Percentiles rank a stretch among this genome's conserved stretches.
Evolutionary conservation across 169 alveolate species (phyloP).

Genomic region (Plasmodium inui): DNA sequence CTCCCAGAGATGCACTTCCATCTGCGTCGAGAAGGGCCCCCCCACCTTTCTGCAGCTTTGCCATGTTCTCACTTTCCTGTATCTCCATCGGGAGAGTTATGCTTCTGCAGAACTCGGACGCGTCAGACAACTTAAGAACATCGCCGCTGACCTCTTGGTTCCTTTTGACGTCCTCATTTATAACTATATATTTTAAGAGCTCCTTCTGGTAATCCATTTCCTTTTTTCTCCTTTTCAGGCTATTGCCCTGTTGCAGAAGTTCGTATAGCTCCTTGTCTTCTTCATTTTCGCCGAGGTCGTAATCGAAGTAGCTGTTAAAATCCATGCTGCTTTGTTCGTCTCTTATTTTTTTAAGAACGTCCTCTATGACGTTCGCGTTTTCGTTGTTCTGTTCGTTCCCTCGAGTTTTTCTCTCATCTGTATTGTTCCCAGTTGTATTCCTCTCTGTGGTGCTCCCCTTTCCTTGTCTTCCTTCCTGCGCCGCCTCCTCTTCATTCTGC

Average conservation of each 20-base stretch:
- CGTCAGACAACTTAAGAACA: conserved; percentile 41
- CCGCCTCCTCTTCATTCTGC: background rate
- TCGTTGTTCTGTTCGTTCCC: background rate
- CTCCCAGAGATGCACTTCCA: background rate
- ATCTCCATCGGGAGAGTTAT: conserved; percentile 42
- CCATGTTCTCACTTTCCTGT: conserved; percentile 26
- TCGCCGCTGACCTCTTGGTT: conserved; percentile 8
- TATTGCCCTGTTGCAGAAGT: conserved; percentile 47
- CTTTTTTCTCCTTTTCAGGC: conserved; percentile 42
- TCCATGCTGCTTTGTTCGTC: conserved; percentile 49
- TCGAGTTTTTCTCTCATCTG: background rate
- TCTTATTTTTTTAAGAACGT: conserved; percentile 49
- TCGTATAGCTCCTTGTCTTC: conserved; percentile 66
- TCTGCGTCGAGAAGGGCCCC: background rate
- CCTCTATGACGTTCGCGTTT: conserved; percentile 13
- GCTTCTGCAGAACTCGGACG: conserved; percentile 70
- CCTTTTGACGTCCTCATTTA: conserved; percentile 39
- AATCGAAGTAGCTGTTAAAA: conserved; percentile 21
- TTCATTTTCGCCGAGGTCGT: conserved; percentile 36
- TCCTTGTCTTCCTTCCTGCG: background rate
- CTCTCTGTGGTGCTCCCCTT: background rate
- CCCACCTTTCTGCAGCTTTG: background rate
- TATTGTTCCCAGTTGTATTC: background rate
- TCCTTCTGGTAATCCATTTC: conserved; percentile 56
- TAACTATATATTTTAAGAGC: conserved; percentile 40